phyloP scores from a whole-genome alignment of 2,329 filamentous ascomycete species.

The Alternaria ethzedia region DNA sequence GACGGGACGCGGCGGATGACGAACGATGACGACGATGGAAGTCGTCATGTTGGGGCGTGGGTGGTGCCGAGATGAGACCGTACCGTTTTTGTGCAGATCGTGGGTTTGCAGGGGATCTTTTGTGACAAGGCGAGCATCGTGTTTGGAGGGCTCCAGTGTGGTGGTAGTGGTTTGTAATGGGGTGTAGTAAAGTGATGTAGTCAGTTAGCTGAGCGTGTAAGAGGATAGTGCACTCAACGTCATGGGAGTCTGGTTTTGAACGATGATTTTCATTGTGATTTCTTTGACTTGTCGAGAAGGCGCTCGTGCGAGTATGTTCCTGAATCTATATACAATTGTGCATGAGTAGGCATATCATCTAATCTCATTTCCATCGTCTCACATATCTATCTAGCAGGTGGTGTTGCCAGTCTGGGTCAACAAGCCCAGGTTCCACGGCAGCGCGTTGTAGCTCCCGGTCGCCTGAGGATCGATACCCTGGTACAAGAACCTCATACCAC shows the following conservation, averaged over 20 bases:
- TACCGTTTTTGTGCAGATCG: neutral
- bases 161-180: neutral
- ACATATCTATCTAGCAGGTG: neutral
- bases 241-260: neutral
- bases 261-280: neutral
- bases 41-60: neutral
- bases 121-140: neutral
- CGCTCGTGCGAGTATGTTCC: neutral
- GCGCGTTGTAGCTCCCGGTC: conserved; percentile 42
- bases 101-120: neutral
- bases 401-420: conserved; percentile 29
- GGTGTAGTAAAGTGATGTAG: neutral
- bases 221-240: neutral
- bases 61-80: conserved; percentile 1
- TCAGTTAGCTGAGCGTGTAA: neutral
- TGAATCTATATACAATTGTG: neutral
- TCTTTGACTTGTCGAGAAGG: neutral
- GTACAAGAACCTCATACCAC: conserved; percentile 47
- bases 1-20: neutral
- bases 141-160: neutral
- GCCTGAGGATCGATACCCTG: conserved; percentile 48
- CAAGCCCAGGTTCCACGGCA: conserved; percentile 49
- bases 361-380: neutral
- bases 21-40: neutral
- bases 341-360: neutral